Percentiles rank a stretch among this genome's conserved stretches.
Evolutionary conservation across 164 flowering plant species (phyloP).

Genomic region (Vitis amurensis): DNA sequence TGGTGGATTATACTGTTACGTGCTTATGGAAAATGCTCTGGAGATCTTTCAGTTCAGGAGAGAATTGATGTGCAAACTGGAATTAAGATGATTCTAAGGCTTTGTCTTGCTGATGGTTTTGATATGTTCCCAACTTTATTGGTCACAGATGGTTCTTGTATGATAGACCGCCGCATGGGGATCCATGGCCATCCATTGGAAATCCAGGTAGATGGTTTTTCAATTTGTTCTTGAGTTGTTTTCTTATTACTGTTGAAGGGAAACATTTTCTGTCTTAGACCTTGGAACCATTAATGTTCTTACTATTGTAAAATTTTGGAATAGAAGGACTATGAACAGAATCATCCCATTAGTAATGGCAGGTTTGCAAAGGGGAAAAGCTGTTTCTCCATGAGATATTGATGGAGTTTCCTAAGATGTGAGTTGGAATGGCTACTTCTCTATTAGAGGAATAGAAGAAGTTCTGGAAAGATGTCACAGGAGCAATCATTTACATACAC

Average conservation of each 20-base stretch:
- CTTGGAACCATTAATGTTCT: neutral
- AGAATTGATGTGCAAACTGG: conserved; percentile 69
- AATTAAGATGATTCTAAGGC: conserved; percentile 55
- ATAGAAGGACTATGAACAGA: no score
- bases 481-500: no score
- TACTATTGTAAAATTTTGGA: no score
- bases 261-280: neutral
- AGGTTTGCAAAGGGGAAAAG: no score
- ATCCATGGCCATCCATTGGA: conserved; percentile 71
- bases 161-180: conserved; percentile 72
- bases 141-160: conserved; percentile 69
- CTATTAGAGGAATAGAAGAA: no score
- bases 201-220: conserved; percentile 40
- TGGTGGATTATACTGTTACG: conserved; percentile 70
- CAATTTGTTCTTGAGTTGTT: neutral
- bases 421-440: no score
- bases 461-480: no score
- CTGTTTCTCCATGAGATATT: no score
- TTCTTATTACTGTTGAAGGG: neutral
- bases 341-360: no score
- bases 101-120: conserved; percentile 66
- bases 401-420: no score
- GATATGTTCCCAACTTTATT: conserved; percentile 66
- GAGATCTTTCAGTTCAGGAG: conserved; percentile 57
- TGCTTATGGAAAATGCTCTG: conserved; percentile 59